Percentiles rank a stretch among this genome's conserved stretches.
phyloP scores from a whole-genome alignment of 192 early-diverging fungal genomes.

The Gigaspora rosea region DNA sequence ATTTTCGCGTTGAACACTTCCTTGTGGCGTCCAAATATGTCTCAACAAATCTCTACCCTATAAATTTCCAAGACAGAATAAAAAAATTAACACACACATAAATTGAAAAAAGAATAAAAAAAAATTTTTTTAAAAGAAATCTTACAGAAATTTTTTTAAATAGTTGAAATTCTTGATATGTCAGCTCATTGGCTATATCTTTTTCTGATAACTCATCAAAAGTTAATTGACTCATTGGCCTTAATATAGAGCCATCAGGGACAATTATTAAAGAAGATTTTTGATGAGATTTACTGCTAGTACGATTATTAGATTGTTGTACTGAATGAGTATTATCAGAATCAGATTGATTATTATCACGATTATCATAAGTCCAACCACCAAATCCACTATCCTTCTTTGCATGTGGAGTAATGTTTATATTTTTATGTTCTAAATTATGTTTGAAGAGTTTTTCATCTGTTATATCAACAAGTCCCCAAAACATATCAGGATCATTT shows the following conservation, averaged over 20 bases:
- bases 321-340: not conserved
- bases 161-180: slow-evolving; percentile 61
- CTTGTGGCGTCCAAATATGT: slow-evolving; percentile 21
- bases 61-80: no score
- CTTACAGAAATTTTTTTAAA: slow-evolving; percentile 58
- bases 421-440: not conserved
- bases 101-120: no score
- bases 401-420: not conserved
- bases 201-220: slow-evolving; percentile 60
- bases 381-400: slow-evolving; percentile 15
- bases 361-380: not conserved
- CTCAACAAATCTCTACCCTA: slow-evolving; percentile 42
- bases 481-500: slow-evolving; percentile 29
- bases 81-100: no score
- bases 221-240: slow-evolving; percentile 31
- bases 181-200: slow-evolving; percentile 67
- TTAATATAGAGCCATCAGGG: not conserved
- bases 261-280: slow-evolving; percentile 18
- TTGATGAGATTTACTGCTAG: not conserved
- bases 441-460: not conserved
- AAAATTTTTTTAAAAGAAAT: no score
- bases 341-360: not conserved
- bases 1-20: not conserved
- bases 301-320: not conserved
- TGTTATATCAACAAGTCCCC: not conserved